Conservation (phyloP, 345 rosid genomes). For the Syzygium grande region DNA sequence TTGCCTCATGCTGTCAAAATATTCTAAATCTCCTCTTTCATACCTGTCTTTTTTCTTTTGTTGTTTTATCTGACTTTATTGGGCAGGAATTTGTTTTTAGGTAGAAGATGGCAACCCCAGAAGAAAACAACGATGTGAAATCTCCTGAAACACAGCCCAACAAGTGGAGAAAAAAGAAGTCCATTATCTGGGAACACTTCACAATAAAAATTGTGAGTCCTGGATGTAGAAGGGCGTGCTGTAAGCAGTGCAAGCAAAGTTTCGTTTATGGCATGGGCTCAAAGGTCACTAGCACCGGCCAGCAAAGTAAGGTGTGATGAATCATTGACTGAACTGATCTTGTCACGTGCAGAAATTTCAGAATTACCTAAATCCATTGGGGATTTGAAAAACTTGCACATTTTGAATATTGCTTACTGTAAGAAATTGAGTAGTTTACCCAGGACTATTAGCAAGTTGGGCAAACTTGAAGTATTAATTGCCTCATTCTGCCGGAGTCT, state of each 20-base stretch:
- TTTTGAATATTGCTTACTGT: too few species aligned
- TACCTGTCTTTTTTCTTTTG: too few species aligned
- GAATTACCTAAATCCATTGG: too few species aligned
- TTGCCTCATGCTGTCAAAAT: too few species aligned
- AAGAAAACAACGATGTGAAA: slow-evolving; percentile 11
- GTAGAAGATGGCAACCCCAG: slow-evolving; percentile 14
- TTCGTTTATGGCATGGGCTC: slow-evolving; percentile 92
- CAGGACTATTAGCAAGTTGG: too few species aligned
- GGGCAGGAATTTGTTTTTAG: slow-evolving; percentile 1
- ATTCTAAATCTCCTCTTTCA: too few species aligned
- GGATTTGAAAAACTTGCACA: too few species aligned
- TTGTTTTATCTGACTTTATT: neutral
- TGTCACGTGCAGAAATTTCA: too few species aligned
- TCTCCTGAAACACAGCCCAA: slow-evolving; percentile 40
- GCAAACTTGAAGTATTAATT: too few species aligned
- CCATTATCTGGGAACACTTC: slow-evolving; percentile 84
- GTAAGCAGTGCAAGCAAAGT: slow-evolving; percentile 92
- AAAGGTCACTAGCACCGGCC: slow-evolving; percentile 91
- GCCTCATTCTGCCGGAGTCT: too few species aligned
- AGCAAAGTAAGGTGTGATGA: neutral
- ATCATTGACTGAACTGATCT: too few species aligned
- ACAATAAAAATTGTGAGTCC: slow-evolving; percentile 61
- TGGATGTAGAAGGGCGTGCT: slow-evolving; percentile 71
- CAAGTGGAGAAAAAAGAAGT: slow-evolving; percentile 74
- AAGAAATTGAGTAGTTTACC: too few species aligned